Conservation (phyloP, 495 filamentous ascomycete species). For the Xylaria scruposa region DNA sequence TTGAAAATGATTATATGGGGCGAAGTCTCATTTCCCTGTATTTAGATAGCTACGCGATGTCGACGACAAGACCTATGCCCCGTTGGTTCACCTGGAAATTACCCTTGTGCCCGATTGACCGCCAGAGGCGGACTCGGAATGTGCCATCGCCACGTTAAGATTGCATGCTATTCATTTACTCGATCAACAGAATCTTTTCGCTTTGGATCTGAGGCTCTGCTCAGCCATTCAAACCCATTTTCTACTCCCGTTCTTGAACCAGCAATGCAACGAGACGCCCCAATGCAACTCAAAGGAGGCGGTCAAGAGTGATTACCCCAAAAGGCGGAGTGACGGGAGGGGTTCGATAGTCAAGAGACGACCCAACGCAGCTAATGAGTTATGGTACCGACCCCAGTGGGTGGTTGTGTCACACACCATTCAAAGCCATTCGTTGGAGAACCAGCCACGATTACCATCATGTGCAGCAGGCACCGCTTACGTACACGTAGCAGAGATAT, state of each 20-base stretch:
- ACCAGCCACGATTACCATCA: neutral
- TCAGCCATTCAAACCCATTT: slow-evolving; percentile 2
- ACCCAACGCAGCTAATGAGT: slow-evolving; percentile 5
- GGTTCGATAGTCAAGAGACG: neutral
- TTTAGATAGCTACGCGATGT: neutral
- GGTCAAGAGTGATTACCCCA: slow-evolving; percentile 28
- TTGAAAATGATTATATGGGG: neutral
- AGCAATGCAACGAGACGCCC: slow-evolving; percentile 14
- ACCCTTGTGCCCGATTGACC: neutral
- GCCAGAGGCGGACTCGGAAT: neutral
- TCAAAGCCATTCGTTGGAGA: neutral
- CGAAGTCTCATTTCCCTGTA: neutral
- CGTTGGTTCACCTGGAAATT: neutral
- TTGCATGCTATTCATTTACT: neutral
- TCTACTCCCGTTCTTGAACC: neutral
- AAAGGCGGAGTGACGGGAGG: slow-evolving; percentile 25
- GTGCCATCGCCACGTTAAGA: slow-evolving; percentile 3
- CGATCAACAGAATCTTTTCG: neutral
- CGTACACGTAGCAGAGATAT: neutral
- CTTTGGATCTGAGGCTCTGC: slow-evolving; percentile 20
- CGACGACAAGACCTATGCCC: neutral
- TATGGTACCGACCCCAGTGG: slow-evolving; percentile 12
- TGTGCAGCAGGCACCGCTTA: slow-evolving; percentile 3
- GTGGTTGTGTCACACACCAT: slow-evolving; percentile 6
- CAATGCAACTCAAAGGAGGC: slow-evolving; percentile 21